Evolutionary conservation across 148 eudicot genomes (phyloP).

Genomic region (Drosera capensis): DNA sequence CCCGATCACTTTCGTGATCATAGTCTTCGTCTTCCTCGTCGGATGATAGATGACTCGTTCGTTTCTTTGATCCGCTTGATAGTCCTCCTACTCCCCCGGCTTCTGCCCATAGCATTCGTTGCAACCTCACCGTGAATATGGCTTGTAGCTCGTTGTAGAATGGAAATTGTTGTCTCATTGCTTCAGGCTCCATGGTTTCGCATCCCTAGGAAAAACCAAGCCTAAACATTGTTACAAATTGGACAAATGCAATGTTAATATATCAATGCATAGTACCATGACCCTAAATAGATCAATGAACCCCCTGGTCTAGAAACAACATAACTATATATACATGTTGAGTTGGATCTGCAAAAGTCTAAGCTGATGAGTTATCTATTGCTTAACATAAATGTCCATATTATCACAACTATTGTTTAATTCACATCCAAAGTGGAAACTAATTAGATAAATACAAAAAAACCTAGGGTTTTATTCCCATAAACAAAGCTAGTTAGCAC

Average conservation of each 20-base stretch:
- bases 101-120: conserved; percentile 80
- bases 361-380: no score
- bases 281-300: not conserved
- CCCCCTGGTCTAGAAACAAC: no score
- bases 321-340: no score
- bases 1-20: conserved; percentile 25
- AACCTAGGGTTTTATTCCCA: no score
- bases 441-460: no score
- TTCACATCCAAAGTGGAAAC: no score
- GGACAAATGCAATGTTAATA: not conserved
- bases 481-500: no score
- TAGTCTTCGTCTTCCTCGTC: conserved; percentile 57
- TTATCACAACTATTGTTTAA: no score
- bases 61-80: conserved; percentile 12
- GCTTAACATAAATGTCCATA: no score
- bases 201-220: conserved; percentile 35
- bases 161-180: conserved; percentile 69
- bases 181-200: conserved; percentile 83
- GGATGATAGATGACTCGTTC: conserved; percentile 27
- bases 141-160: conserved; percentile 75
- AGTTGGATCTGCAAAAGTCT: no score
- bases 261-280: not conserved
- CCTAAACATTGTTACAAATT: not conserved
- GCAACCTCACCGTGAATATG: conserved; percentile 69
- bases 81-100: conserved; percentile 30